Evolutionary conservation across 352 stramenopile species (phyloP).

Genomic region (Phytophthora fragariaefolia): DNA sequence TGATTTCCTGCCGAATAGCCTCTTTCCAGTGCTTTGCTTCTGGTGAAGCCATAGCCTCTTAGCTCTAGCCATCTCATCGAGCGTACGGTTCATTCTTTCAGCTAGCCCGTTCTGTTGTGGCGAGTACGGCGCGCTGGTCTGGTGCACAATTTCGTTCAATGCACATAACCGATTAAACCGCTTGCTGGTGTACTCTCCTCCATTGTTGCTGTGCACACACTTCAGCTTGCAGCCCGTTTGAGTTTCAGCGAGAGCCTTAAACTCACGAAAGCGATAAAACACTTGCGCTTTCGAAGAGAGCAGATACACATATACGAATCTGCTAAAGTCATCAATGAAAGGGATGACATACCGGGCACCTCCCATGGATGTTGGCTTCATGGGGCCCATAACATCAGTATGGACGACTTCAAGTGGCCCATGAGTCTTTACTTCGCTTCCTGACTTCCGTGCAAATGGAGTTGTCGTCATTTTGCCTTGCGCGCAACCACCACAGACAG

Average conservation of each 20-base stretch:
- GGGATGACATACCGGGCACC: conserved; percentile 14
- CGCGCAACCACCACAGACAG: too few species aligned
- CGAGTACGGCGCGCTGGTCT: too few species aligned
- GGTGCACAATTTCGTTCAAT: too few species aligned
- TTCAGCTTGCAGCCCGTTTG: conserved; percentile 12
- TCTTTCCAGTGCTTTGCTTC: too few species aligned
- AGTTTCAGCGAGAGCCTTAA: conserved; percentile 8
- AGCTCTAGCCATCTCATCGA: conserved; percentile 11
- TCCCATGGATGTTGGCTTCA: conserved; percentile 15
- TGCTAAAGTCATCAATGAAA: conserved; percentile 25
- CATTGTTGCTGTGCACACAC: conserved; percentile 28
- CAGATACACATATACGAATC: conserved; percentile 18
- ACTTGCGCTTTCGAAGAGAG: conserved; percentile 21
- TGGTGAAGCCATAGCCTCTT: conserved; percentile 28
- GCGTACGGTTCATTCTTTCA: conserved; percentile 23
- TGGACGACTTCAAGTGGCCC: conserved; percentile 15
- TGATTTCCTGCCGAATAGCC: too few species aligned
- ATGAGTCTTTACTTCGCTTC: conserved; percentile 18
- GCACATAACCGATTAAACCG: conserved; percentile 11
- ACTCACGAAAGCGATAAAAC: conserved; percentile 12
- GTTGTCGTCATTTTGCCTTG: too few species aligned
- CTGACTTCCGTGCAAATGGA: too few species aligned
- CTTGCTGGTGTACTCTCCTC: conserved; percentile 28
- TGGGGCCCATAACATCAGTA: conserved; percentile 28
- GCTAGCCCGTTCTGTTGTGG: conserved; percentile 28